A percentile compares a stretch with the other conserved stretches of the same genome.
phyloP scores from a whole-genome alignment of 169 alveolate genomes.

The Eimeria mitis region DNA sequence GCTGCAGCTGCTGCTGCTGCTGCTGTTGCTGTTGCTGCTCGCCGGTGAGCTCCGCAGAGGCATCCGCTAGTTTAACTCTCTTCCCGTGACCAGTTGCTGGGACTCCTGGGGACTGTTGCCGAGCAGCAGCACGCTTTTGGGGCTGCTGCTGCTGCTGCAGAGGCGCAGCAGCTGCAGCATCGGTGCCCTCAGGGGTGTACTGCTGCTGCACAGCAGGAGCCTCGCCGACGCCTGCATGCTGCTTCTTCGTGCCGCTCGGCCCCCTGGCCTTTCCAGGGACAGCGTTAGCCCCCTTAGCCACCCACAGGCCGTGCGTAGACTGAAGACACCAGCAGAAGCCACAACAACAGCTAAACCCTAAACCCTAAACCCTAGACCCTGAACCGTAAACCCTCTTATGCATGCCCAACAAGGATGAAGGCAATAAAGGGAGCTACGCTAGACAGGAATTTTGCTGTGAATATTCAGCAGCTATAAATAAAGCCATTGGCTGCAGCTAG shows the following conservation, averaged over 20 bases:
- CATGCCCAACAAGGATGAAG: not conserved
- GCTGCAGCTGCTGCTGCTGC: constrained; percentile 60
- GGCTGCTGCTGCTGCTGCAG: constrained; percentile 49
- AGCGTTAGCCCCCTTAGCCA: not conserved
- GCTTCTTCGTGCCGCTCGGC: constrained; percentile 32
- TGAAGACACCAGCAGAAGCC: constrained; percentile 31
- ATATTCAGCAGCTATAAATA: not conserved
- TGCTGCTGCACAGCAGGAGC: constrained; percentile 62
- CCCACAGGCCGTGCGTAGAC: constrained; percentile 61
- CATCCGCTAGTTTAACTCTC: constrained; percentile 37
- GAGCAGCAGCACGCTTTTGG: constrained; percentile 32
- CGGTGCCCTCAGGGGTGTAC: constrained; percentile 26
- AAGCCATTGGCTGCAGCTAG: not conserved
- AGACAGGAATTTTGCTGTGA: not conserved
- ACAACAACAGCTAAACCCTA: constrained; percentile 11
- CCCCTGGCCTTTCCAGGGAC: constrained; percentile 23
- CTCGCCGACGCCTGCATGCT: constrained; percentile 30
- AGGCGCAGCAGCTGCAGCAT: not conserved
- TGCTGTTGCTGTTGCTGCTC: constrained; percentile 50
- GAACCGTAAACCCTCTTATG: no score
- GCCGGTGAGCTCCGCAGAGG: constrained; percentile 11
- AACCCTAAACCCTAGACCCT: no score
- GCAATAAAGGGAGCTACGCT: not conserved
- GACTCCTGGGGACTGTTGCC: constrained; percentile 57
- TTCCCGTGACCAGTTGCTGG: constrained; percentile 35